These are phyloP conservation scores for Penstemon davidsonii DNA, from an alignment of 257 asterid species.

Conservation along the genomic window DNA sequence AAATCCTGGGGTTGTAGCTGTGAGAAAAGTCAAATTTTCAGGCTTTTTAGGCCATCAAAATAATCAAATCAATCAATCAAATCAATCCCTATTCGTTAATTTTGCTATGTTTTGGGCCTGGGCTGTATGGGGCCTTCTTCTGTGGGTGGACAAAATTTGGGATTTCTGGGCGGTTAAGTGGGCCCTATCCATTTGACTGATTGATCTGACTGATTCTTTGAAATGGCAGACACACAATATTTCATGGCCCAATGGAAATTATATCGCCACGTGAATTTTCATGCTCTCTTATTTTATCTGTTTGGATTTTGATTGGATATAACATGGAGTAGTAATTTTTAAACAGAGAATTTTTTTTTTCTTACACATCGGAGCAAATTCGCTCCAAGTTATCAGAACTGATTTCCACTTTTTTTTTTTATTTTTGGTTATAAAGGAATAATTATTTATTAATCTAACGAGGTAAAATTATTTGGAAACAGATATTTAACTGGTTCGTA, in stretches of 20 bases:
- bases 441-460: too few species aligned
- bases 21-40: background rate
- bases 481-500: too few species aligned
- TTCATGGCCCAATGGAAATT: background rate
- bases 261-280: background rate
- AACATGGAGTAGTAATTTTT: too few species aligned
- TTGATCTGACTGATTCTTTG: conserved; percentile 37
- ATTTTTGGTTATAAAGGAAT: too few species aligned
- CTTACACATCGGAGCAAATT: too few species aligned
- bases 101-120: conserved; percentile 25
- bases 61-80: conserved; percentile 48
- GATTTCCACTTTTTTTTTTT: too few species aligned
- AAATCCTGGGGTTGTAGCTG: conserved; percentile 6
- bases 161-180: conserved; percentile 34
- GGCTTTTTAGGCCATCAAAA: conserved; percentile 8
- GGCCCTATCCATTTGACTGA: conserved; percentile 26
- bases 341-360: too few species aligned
- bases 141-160: conserved; percentile 15
- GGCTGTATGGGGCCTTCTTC: conserved; percentile 27
- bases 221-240: conserved; percentile 3
- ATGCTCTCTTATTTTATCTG: background rate
- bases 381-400: too few species aligned
- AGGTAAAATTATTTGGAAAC: too few species aligned
- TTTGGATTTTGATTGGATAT: too few species aligned
- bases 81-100: conserved; percentile 6